phyloP scores from a whole-genome alignment of 306 rosid genomes.

The Lablab purpureus region DNA sequence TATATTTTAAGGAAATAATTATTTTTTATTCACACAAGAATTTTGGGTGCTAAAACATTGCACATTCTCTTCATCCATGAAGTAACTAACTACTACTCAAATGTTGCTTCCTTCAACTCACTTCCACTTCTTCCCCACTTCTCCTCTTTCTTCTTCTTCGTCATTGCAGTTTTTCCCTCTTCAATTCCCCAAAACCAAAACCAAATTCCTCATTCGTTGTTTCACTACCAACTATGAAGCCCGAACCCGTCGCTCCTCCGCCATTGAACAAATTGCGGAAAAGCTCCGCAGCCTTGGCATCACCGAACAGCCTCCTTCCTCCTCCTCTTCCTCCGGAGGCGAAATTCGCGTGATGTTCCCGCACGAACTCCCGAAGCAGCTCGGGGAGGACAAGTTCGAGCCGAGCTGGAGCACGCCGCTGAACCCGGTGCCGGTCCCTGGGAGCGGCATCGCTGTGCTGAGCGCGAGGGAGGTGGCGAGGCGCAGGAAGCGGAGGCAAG shows the following conservation, averaged over 20 bases:
- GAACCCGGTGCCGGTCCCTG: constrained; percentile 76
- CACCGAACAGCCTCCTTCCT: constrained; percentile 51
- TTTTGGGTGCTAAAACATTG: neutral
- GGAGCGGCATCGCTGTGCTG: constrained; percentile 59
- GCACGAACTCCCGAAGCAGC: constrained; percentile 59
- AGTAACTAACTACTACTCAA: neutral
- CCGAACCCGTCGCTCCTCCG: constrained; percentile 62
- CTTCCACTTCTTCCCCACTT: constrained; percentile 33
- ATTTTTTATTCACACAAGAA: neutral
- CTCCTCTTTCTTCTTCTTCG: constrained; percentile 40
- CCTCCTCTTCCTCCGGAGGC: constrained; percentile 44
- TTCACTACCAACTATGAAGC: constrained; percentile 40
- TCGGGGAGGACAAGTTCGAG: constrained; percentile 80
- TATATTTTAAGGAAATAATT: no score
- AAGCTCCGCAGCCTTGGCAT: constrained; percentile 92
- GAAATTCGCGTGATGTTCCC: constrained; percentile 76
- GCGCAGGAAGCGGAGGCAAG: constrained; percentile 37
- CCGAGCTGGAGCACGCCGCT: constrained; percentile 88
- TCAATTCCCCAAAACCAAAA: constrained; percentile 49
- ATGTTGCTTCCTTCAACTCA: constrained; percentile 65
- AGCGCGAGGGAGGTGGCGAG: constrained; percentile 62
- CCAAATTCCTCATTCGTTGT: constrained; percentile 59
- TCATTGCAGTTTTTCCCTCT: constrained; percentile 50
- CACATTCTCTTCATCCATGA: neutral
- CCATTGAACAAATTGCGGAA: constrained; percentile 82